Conservation (phyloP, 1,284 basidiomycete species). For the Taiwanofungus camphoratus region DNA sequence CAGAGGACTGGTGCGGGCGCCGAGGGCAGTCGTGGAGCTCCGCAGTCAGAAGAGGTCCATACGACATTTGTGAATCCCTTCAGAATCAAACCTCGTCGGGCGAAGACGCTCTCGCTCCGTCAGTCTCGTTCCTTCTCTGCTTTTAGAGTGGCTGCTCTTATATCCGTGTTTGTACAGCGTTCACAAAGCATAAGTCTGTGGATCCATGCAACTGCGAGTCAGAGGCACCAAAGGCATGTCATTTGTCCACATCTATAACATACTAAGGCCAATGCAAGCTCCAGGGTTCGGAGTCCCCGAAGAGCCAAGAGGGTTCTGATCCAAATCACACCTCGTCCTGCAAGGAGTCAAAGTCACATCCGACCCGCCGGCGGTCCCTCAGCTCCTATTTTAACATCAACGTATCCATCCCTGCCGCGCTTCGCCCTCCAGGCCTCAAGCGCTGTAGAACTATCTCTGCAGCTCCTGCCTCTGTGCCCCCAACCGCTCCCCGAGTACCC, state of each 20-base stretch:
- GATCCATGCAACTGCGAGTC: not conserved
- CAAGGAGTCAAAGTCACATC: no score
- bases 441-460: not conserved
- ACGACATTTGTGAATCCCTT: slow-evolving; percentile 7
- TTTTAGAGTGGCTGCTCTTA: not conserved
- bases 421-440: not conserved
- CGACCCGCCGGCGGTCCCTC: not conserved
- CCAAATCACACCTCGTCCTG: no score
- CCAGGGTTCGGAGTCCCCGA: no score
- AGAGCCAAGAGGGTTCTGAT: no score
- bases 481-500: slow-evolving; percentile 11
- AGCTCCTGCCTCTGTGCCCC: not conserved
- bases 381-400: not conserved
- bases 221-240: not conserved
- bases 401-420: not conserved
- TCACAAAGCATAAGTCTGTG: not conserved
- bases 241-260: no score
- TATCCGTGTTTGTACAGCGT: not conserved
- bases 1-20: not conserved
- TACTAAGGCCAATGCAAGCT: no score
- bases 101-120: slow-evolving; percentile 1
- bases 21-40: not conserved
- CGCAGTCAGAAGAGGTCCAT: not conserved
- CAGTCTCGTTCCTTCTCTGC: not conserved
- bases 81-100: not conserved